These are phyloP conservation scores for Achaetomiella virescens DNA, from an alignment of 495 filamentous ascomycete genomes.

Conservation along the genomic window DNA sequence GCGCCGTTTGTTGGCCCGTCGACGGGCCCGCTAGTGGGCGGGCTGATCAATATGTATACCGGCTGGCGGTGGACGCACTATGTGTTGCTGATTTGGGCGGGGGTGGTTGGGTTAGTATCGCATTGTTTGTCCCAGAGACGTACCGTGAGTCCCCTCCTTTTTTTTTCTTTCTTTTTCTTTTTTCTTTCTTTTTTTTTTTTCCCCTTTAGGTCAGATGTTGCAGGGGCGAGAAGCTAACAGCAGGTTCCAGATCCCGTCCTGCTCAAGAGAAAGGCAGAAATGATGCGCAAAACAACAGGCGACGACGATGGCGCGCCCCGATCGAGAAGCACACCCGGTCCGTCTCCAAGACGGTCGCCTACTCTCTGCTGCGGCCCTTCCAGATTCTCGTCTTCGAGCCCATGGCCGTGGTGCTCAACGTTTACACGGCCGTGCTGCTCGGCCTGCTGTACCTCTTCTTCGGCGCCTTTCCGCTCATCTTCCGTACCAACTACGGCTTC, in stretches of 20 bases:
- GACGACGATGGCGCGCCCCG: constrained; percentile 71
- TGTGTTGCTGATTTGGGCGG: constrained; percentile 74
- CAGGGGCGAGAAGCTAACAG: background rate
- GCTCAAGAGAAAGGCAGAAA: constrained; percentile 66
- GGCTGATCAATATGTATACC: constrained; percentile 65
- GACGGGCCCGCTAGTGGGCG: constrained; percentile 52
- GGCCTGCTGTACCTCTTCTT: constrained; percentile 95
- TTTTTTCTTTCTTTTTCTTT: background rate
- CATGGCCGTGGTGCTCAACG: constrained; percentile 78
- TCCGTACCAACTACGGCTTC: constrained; percentile 69
- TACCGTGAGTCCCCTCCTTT: constrained; percentile 52
- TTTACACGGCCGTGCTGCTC: constrained; percentile 78
- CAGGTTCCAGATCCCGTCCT: constrained; percentile 49
- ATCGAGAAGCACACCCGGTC: constrained; percentile 73
- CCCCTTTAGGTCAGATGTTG: background rate
- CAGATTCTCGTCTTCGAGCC: constrained; percentile 78
- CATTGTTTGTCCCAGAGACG: constrained; percentile 80
- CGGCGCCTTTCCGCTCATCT: constrained; percentile 84
- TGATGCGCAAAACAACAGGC: constrained; percentile 67
- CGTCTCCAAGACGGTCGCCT: constrained; percentile 61
- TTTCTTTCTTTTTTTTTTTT: background rate
- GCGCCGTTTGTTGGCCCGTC: constrained; percentile 70
- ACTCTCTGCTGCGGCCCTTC: constrained; percentile 71
- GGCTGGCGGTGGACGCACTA: constrained; percentile 92
- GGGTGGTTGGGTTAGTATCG: constrained; percentile 54